Conservation (phyloP, 1,284 basidiomycete species). For the Ustilago sp. region DNA sequence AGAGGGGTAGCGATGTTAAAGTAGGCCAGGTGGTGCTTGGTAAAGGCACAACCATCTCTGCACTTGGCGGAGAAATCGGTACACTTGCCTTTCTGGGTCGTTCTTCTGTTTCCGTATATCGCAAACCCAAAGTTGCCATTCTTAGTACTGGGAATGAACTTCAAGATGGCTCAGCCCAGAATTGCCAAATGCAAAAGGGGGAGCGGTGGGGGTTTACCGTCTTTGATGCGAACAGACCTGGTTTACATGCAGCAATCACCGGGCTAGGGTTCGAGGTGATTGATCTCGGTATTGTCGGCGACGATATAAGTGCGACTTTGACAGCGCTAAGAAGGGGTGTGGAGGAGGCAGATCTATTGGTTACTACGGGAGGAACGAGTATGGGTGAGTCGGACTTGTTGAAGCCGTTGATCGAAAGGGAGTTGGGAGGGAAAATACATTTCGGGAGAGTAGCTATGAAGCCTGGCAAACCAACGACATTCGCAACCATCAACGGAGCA, state of each 20-base stretch:
- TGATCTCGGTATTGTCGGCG: constrained; percentile 82
- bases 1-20: constrained; percentile 79
- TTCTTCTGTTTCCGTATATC: constrained; percentile 76
- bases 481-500: constrained; percentile 76
- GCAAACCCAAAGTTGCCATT: constrained; percentile 80
- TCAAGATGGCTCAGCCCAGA: constrained; percentile 74
- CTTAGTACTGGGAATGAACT: constrained; percentile 88
- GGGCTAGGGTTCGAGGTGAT: constrained; percentile 81
- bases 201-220: constrained; percentile 55
- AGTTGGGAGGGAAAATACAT: constrained; percentile 79
- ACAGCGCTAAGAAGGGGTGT: constrained; percentile 75
- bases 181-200: not conserved
- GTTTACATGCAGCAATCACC: constrained; percentile 78
- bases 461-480: constrained; percentile 76
- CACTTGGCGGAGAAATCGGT: constrained; percentile 85
- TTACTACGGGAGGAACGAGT: constrained; percentile 88
- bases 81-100: constrained; percentile 83
- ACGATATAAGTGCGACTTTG: constrained; percentile 77
- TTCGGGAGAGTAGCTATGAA: constrained; percentile 78
- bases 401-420: constrained; percentile 85
- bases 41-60: constrained; percentile 76
- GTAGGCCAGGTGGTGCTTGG: constrained; percentile 78
- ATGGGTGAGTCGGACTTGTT: constrained; percentile 89
- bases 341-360: constrained; percentile 77
- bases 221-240: constrained; percentile 83